Evolutionary conservation across 2,329 filamentous ascomycete genomes (phyloP).

Genomic region (Penicillium sp.): DNA sequence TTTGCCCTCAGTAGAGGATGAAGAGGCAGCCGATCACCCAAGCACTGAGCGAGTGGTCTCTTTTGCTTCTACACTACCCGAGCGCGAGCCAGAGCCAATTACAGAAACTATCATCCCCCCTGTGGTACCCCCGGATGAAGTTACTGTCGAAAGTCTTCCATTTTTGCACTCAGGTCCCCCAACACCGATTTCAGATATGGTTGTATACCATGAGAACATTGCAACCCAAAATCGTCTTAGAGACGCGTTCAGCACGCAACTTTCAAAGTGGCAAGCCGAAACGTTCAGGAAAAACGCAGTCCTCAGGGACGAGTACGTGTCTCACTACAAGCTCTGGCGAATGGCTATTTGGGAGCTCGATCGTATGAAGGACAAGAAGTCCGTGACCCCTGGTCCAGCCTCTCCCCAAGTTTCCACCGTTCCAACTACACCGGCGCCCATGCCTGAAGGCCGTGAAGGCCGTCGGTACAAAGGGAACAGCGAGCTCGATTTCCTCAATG

Average conservation of each 20-base stretch:
- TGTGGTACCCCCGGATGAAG: slow-evolving; percentile 19
- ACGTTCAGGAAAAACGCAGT: slow-evolving; percentile 40
- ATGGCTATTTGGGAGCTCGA: slow-evolving; percentile 44
- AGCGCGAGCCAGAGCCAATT: slow-evolving; percentile 5
- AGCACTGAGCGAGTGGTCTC: slow-evolving; percentile 13
- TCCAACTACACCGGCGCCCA: slow-evolving; percentile 30
- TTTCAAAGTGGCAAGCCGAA: slow-evolving; percentile 41
- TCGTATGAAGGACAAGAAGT: slow-evolving; percentile 39
- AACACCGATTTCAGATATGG: slow-evolving; percentile 46
- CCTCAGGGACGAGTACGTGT: slow-evolving; percentile 41
- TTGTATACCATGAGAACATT: slow-evolving; percentile 44
- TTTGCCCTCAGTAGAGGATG: slow-evolving; percentile 15
- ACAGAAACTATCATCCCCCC: slow-evolving; percentile 8
- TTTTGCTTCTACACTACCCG: slow-evolving; percentile 7
- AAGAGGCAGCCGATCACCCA: not conserved
- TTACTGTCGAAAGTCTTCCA: slow-evolving; percentile 46
- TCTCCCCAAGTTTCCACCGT: slow-evolving; percentile 36
- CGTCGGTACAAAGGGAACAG: slow-evolving; percentile 49
- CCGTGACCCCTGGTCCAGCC: slow-evolving; percentile 37
- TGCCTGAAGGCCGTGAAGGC: slow-evolving; percentile 37
- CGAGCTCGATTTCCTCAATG: slow-evolving; percentile 50
- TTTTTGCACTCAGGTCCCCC: slow-evolving; percentile 45
- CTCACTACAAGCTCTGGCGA: slow-evolving; percentile 47
- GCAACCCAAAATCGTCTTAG: slow-evolving; percentile 40
- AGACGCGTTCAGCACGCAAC: slow-evolving; percentile 37